Conservation (phyloP, 768 basidiomycete genomes). For the Trametes meyenii region DNA sequence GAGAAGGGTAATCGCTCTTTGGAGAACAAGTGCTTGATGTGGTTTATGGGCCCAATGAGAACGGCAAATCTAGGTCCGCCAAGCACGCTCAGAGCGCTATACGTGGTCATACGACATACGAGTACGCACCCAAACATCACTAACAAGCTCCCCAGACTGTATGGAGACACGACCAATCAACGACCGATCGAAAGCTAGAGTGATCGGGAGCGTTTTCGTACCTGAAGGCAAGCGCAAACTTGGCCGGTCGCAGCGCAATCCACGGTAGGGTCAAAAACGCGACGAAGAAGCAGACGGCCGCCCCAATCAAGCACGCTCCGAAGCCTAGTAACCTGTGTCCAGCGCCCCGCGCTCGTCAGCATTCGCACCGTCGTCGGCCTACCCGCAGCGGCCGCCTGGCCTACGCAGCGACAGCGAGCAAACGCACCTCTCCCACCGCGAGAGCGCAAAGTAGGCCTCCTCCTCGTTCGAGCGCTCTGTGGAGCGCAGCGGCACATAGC, state of each 20-base stretch:
- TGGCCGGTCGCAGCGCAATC: conserved; percentile 75
- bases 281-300: conserved; percentile 91
- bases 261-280: conserved; percentile 83
- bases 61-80: conserved; percentile 64
- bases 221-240: conserved; percentile 92
- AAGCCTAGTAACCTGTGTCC: conserved; percentile 82
- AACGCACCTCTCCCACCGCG: conserved; percentile 88
- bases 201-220: conserved; percentile 31
- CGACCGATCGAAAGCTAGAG: neutral
- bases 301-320: conserved; percentile 85
- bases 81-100: neutral
- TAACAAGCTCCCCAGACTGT: conserved; percentile 82
- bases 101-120: neutral
- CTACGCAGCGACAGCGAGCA: conserved; percentile 87
- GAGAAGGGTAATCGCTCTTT: conserved; percentile 86
- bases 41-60: conserved; percentile 89
- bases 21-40: conserved; percentile 84
- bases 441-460: conserved; percentile 91
- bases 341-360: neutral
- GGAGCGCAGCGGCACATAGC: conserved; percentile 87
- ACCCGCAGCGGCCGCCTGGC: conserved; percentile 83
- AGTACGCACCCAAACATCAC: conserved; percentile 90
- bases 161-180: neutral
- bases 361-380: conserved; percentile 27
- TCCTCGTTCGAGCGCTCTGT: conserved; percentile 88